Evolutionary conservation across 106 monocot genomes (phyloP).

Genomic region (Agapanthus africanus): DNA sequence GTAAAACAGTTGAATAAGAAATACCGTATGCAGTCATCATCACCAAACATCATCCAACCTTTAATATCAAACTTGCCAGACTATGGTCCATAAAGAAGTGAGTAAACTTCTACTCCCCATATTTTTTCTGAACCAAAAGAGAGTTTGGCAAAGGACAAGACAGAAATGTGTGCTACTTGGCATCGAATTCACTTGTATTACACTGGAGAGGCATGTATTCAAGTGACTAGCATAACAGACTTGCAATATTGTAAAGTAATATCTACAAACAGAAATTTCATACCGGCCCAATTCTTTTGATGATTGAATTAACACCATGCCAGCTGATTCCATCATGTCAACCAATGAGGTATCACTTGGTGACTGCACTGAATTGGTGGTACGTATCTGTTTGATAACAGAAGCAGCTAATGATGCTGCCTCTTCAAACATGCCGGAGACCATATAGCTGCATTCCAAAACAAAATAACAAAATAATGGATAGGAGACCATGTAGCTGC

Average conservation of each 20-base stretch:
- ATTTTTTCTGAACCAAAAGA: not conserved
- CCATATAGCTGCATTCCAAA: slow-evolving; percentile 40
- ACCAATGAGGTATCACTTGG: slow-evolving; percentile 20
- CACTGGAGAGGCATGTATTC: not conserved
- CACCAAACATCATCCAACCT: no score
- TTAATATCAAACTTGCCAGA: not conserved
- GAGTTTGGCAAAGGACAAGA: not conserved
- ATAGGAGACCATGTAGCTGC: slow-evolving; percentile 56
- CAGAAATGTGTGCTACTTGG: not conserved
- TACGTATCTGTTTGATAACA: slow-evolving; percentile 19
- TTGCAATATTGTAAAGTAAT: not conserved
- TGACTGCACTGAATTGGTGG: slow-evolving; percentile 2
- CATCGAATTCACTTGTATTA: not conserved
- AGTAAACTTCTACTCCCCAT: not conserved
- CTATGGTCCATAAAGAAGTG: not conserved
- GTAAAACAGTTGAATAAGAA: no score
- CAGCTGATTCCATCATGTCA: slow-evolving; percentile 60
- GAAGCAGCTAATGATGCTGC: slow-evolving; percentile 49
- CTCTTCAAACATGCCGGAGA: slow-evolving; percentile 54
- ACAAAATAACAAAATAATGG: not conserved
- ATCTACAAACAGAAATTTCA: not conserved
- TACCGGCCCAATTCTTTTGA: slow-evolving; percentile 64
- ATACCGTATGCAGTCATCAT: no score
- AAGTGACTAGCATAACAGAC: no score
- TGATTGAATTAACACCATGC: slow-evolving; percentile 76